These are phyloP conservation scores for Ligustrum vulgare DNA, from an alignment of 257 asterid species.

Conservation along the genomic window DNA sequence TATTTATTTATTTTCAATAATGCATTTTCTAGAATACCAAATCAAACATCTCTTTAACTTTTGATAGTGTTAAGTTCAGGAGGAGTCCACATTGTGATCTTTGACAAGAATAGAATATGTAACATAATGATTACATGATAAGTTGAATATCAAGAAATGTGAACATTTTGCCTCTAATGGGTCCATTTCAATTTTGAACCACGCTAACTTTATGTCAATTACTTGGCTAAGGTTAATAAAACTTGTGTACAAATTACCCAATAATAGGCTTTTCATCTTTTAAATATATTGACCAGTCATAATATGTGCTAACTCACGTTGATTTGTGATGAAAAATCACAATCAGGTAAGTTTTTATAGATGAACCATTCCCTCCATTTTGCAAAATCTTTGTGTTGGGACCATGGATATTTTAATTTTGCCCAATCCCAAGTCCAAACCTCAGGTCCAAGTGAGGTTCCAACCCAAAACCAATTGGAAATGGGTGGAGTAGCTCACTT, in stretches of 20 bases:
- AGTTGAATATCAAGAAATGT: constrained; percentile 15
- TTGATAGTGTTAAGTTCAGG: too few species aligned
- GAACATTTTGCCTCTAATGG: constrained; percentile 2
- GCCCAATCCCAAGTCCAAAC: too few species aligned
- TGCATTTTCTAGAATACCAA: too few species aligned
- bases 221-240: background rate
- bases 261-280: background rate
- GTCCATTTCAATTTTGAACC: constrained; percentile 24
- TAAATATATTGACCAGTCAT: background rate
- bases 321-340: background rate
- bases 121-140: constrained; percentile 24
- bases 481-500: too few species aligned
- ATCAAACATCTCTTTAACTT: too few species aligned
- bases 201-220: background rate
- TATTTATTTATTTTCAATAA: too few species aligned
- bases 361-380: background rate
- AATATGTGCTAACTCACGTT: constrained; percentile 11
- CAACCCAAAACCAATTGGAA: too few species aligned
- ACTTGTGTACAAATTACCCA: constrained; percentile 3
- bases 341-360: too few species aligned
- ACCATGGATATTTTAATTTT: too few species aligned
- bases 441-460: too few species aligned
- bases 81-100: background rate
- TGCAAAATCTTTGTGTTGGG: background rate
- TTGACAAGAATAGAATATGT: constrained; percentile 20